Evolutionary conservation across 2,329 filamentous ascomycete genomes (phyloP).

Genomic region (Catunica adiposa): DNA sequence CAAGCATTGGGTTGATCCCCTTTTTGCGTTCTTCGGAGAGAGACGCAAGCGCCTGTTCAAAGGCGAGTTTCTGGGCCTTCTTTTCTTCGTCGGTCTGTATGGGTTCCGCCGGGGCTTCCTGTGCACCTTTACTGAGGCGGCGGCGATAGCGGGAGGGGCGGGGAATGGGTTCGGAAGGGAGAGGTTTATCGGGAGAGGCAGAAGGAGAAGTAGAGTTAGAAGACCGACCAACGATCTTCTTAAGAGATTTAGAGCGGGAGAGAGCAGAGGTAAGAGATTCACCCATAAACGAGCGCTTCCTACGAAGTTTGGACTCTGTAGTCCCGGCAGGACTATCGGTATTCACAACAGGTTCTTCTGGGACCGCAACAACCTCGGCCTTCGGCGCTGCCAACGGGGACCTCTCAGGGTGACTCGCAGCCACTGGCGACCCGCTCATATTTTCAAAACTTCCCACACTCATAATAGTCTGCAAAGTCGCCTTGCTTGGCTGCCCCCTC

Average conservation of each 20-base stretch:
- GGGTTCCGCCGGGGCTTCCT: not conserved
- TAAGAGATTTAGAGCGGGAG: slow-evolving; percentile 3
- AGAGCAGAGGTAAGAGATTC: slow-evolving; percentile 7
- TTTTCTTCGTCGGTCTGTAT: not conserved
- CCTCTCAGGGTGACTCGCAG: slow-evolving; percentile 13
- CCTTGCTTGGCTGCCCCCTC: slow-evolving; percentile 27
- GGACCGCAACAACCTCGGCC: not conserved
- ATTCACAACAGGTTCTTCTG: not conserved
- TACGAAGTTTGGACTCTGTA: slow-evolving; percentile 10
- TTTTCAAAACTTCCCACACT: slow-evolving; percentile 32
- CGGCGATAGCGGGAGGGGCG: slow-evolving; percentile 6
- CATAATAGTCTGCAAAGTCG: slow-evolving; percentile 33
- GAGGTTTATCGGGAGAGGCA: not conserved
- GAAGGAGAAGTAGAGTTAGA: not conserved
- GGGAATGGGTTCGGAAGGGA: not conserved
- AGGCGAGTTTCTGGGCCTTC: slow-evolving; percentile 8
- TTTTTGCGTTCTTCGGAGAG: slow-evolving; percentile 12
- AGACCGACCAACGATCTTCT: slow-evolving; percentile 8
- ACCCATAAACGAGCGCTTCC: slow-evolving; percentile 14
- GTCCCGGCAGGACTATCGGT: not conserved
- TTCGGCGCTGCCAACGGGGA: slow-evolving; percentile 15
- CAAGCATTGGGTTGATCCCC: slow-evolving; percentile 11
- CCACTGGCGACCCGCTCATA: slow-evolving; percentile 13
- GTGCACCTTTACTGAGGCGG: not conserved
- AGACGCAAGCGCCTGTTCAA: slow-evolving; percentile 12